Evolutionary conservation across 805 yeast species (phyloP).

Genomic region (Cyberlindnera galapagoensis): DNA sequence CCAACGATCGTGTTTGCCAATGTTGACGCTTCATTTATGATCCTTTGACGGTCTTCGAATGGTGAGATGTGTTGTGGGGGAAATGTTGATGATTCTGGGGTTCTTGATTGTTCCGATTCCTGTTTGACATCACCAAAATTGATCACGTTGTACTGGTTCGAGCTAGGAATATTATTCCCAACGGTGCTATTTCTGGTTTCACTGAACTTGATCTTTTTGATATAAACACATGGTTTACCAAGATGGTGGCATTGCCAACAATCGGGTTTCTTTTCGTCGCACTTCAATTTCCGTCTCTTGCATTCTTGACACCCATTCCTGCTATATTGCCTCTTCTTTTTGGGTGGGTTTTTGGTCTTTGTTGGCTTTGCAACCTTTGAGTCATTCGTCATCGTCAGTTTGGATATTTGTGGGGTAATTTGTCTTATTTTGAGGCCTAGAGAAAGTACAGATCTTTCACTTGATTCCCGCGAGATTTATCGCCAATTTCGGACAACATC

Average conservation of each 20-base stretch:
- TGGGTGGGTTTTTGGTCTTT: background rate
- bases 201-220: constrained; percentile 21
- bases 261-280: constrained; percentile 22
- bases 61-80: constrained; percentile 10
- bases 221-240: constrained; percentile 33
- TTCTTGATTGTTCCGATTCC: no score
- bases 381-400: no score
- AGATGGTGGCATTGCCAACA: constrained; percentile 36
- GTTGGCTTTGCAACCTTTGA: no score
- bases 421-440: no score
- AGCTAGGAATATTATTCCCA: background rate
- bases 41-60: constrained; percentile 10
- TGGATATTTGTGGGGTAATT: no score
- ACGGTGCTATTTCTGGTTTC: constrained; percentile 12
- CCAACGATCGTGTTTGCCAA: constrained; percentile 21
- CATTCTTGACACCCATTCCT: constrained; percentile 41
- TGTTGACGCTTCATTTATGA: constrained; percentile 19
- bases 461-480: no score
- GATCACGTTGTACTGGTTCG: background rate
- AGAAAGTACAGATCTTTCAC: no score
- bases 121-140: background rate
- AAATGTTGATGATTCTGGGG: constrained; percentile 1
- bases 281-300: constrained; percentile 35
- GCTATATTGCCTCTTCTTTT: constrained; percentile 35
- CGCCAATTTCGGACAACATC: no score